Base-by-base conservation (phyloP, 495 filamentous ascomycete species). In the Astrothelium subdiscretum region DNA sequence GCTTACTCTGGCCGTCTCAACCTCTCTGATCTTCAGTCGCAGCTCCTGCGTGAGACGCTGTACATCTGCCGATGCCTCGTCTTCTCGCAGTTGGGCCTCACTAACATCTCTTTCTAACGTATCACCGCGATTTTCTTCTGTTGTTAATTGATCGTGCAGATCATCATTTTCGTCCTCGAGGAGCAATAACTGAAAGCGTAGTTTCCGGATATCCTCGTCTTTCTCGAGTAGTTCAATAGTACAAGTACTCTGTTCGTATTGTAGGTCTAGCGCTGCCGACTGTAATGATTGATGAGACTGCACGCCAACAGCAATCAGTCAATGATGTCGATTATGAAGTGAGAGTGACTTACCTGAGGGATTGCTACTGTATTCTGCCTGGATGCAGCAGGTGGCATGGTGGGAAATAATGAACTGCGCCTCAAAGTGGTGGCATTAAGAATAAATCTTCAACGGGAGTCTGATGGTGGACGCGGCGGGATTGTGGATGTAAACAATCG, bases 101-200 rank as follows among this genome's bases (percentile, higher is more conserved):
- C 83, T 79, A 58, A 81, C 74, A 20, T 79, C 74, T 13, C 69
- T 68, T 57, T 81, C 77, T 24, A 83, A 67, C 27, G 66, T 70
- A 59, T 79, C 75, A 18, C 81, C 69, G 42, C 79, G 78, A 59
- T 79, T 75, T 58, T 84, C 77, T 58, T 77, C 76, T 59, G 84
- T 75, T 22, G 77, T 71, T 29, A 95, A 73, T 65, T 85, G 80
- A 31, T 79, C 78, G 61, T 85, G 83, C 48, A 87, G 72, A 18
- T 77, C 74, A 57, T 88, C 83, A 63, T 86, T 86, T 60, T 96
- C 88, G 63, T 90, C 83, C 59, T 86, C 80, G 31, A 88, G 76
- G 35, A 92, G 67, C 20, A 91, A 71, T 57, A 85, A 76, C 52
- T 87, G 82, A 64, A 92, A 75, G 58, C 83, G 81, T 42, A 86